Conservation (phyloP, 208 protist species). For the Trypanosoma lewisi region DNA sequence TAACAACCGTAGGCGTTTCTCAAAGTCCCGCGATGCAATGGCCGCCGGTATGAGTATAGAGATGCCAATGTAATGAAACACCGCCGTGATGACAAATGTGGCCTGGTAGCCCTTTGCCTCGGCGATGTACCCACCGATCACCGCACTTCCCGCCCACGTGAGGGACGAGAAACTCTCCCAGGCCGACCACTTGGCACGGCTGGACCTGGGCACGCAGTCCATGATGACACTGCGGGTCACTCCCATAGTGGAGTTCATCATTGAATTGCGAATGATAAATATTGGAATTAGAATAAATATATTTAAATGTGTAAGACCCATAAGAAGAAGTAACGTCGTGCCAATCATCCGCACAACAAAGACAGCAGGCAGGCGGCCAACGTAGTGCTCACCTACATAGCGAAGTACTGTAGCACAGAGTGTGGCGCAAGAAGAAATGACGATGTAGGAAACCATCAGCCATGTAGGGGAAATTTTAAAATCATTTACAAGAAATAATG, state of each 20-base stretch:
- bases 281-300: slow-evolving; percentile 25
- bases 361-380: slow-evolving; percentile 36
- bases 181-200: slow-evolving; percentile 56
- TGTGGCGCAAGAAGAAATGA: slow-evolving; percentile 31
- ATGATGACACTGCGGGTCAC: slow-evolving; percentile 71
- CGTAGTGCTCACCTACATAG: slow-evolving; percentile 20
- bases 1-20: slow-evolving; percentile 20
- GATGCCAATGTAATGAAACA: slow-evolving; percentile 38
- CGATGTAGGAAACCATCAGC: slow-evolving; percentile 36
- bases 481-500: slow-evolving; percentile 39
- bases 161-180: slow-evolving; percentile 65
- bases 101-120: slow-evolving; percentile 37
- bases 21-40: slow-evolving; percentile 27
- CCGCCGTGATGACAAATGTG: slow-evolving; percentile 48
- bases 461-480: slow-evolving; percentile 25
- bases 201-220: slow-evolving; percentile 47
- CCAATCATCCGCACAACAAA: slow-evolving; percentile 37
- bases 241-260: slow-evolving; percentile 64
- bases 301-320: slow-evolving; percentile 12
- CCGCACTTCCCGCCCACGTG: slow-evolving; percentile 66
- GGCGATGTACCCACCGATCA: slow-evolving; percentile 49
- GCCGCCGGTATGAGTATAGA: slow-evolving; percentile 40
- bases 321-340: slow-evolving; percentile 26
- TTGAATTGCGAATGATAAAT: slow-evolving; percentile 49
- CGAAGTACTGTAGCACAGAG: slow-evolving; percentile 16